phyloP scores from a whole-genome alignment of 1,139 yeast species.

The Magnusiomyces paraingens region DNA sequence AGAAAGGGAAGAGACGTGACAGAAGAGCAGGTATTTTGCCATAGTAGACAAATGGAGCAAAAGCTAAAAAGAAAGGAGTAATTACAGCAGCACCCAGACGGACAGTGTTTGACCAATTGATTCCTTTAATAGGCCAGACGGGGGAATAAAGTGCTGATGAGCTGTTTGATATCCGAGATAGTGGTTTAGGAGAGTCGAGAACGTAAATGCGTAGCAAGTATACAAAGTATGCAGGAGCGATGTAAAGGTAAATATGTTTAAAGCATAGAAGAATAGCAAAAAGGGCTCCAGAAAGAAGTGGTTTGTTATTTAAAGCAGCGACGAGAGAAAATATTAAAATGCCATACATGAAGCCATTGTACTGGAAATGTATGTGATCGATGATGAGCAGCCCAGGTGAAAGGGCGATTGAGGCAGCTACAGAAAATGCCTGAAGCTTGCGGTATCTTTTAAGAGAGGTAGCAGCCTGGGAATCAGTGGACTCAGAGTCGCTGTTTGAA shows the following conservation, averaged over 20 bases:
- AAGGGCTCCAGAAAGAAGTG: conserved; percentile 61
- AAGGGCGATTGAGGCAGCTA: conserved; percentile 73
- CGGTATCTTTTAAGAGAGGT: conserved; percentile 13
- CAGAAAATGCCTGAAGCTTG: conserved; percentile 51
- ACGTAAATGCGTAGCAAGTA: conserved; percentile 70
- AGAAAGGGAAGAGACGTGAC: conserved; percentile 78
- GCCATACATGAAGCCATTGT: conserved; percentile 90
- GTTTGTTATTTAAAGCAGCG: conserved; percentile 54
- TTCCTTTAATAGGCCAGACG: conserved; percentile 35
- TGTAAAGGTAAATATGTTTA: conserved; percentile 85
- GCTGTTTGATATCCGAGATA: conserved; percentile 2
- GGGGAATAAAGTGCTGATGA: conserved; percentile 1
- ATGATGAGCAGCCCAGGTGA: conserved; percentile 86
- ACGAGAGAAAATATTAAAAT: conserved; percentile 66
- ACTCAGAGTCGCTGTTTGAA: conserved; percentile 8
- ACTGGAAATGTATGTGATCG: conserved; percentile 93
- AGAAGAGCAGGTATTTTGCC: conserved; percentile 60
- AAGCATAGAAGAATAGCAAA: conserved; percentile 79
- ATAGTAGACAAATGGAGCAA: conserved; percentile 70
- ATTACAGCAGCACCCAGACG: conserved; percentile 65
- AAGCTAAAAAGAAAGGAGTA: conserved; percentile 57
- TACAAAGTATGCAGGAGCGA: conserved; percentile 91
- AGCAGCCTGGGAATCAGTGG: neutral
- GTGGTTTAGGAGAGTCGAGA: conserved; percentile 32
- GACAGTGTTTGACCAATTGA: conserved; percentile 40